These are phyloP conservation scores for Perkinsus chesapeaki DNA, from an alignment of 169 alveolate species.

Conservation along the genomic window DNA sequence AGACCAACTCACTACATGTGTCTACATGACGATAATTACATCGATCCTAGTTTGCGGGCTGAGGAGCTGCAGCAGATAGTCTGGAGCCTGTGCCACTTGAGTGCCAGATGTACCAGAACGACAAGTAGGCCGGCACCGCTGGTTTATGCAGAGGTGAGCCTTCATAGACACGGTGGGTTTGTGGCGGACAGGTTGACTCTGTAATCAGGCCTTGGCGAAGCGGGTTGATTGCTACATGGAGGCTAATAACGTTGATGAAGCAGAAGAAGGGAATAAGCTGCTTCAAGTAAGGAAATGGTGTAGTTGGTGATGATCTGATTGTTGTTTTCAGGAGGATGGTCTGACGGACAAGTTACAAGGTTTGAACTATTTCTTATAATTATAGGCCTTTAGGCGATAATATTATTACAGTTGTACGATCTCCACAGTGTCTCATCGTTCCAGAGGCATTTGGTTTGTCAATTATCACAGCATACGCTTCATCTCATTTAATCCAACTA, in stretches of 20 bases:
- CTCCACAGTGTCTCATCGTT: not conserved
- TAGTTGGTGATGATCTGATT: not conserved
- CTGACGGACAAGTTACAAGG: not conserved
- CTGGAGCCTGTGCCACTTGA: not conserved
- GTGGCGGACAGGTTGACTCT: not conserved
- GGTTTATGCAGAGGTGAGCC: not conserved
- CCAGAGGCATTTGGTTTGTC: too few species aligned
- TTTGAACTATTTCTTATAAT: not conserved
- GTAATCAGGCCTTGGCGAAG: not conserved
- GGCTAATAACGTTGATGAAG: not conserved
- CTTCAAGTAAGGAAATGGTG: not conserved
- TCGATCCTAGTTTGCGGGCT: not conserved
- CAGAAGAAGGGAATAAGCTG: not conserved
- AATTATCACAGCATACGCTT: too few species aligned
- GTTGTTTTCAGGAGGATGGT: not conserved
- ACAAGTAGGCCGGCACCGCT: not conserved
- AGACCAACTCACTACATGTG: not conserved
- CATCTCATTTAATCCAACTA: too few species aligned
- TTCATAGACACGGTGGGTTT: too few species aligned
- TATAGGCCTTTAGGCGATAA: not conserved
- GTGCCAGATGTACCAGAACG: not conserved
- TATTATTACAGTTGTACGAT: not conserved
- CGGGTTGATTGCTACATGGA: not conserved
- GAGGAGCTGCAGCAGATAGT: not conserved
- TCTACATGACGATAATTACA: not conserved